Evolutionary conservation across 2,329 filamentous ascomycete species (phyloP).

Genomic region (Ophiostoma sp.): DNA sequence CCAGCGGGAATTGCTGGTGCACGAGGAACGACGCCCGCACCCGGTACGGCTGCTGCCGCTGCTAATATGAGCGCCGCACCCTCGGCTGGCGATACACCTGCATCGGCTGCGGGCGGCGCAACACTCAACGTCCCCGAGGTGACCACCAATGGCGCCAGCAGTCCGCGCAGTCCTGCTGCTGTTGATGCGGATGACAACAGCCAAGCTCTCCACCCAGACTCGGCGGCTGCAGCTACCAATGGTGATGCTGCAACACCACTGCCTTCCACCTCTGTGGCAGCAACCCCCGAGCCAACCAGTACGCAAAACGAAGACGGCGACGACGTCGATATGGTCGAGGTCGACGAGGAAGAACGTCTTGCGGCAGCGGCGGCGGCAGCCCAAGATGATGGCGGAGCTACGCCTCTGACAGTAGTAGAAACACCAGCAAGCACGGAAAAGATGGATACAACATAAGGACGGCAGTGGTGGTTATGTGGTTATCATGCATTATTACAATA

Average conservation of each 20-base stretch:
- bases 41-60: neutral
- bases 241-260: constrained; percentile 40
- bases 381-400: neutral
- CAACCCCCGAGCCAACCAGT: neutral
- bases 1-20: neutral
- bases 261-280: constrained; percentile 14
- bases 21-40: neutral
- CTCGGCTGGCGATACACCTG: neutral
- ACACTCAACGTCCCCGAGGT: neutral
- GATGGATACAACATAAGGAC: constrained; percentile 62
- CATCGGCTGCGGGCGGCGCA: neutral
- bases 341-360: constrained; percentile 28
- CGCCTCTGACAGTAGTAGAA: neutral
- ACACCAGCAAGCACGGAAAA: constrained; percentile 41
- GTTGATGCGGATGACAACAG: neutral
- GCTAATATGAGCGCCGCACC: neutral
- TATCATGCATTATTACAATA: neutral
- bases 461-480: neutral
- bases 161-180: neutral
- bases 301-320: constrained; percentile 42
- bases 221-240: constrained; percentile 29
- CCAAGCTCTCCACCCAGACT: neutral
- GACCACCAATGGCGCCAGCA: neutral
- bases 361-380: neutral
- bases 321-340: constrained; percentile 62